Evolutionary conservation across 139 green algal species (phyloP), one percentile per base, ranked within the genome.

Genomic region (Auxenochlorella pyrenoidosa): DNA sequence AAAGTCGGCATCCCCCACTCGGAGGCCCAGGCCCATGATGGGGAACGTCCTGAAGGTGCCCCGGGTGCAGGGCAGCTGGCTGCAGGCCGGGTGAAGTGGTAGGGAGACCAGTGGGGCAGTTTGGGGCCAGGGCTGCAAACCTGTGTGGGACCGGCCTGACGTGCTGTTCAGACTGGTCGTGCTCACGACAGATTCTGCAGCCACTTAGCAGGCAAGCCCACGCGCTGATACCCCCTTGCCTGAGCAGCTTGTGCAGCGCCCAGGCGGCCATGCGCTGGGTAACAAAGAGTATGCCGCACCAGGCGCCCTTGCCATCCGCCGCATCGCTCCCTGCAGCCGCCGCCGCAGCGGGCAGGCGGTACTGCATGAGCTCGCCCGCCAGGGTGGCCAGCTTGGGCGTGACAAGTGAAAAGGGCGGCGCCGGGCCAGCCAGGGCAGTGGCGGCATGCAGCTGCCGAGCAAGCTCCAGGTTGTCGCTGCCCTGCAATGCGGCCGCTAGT

Each of bases 231-330:
- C 13, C 18, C 13, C 2, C 68, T 12, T 19, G 51, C 78, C 66
- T 54, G 44, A 92, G 83, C 72, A 93, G 40, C 5, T 72, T 60
- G 40, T 87, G 58, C 44, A 93, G 47, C 0, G 86, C 89, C 86
- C 91, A 68, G 13, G 78, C 66, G 1, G 89, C 75, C 75, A 92
- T 77, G 75, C 89, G 89, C 70, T 90, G 87, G 0, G 66, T 88
- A 2, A 84, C 86, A 87, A 93, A 93, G 28, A 93, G 63, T 38
- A 93, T 93, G 71, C 86, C 77, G 58, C 83, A 88, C 91, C 91
- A 93, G 66, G 40, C 51, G 32, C 40, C 66, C 51, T 26, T 34
- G 65, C 43, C 38, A 15, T 15, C 73, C 19, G 73, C 26, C 34
- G 59, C 5, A 43, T 15, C 6, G 63, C 70, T n/a, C 15, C 85